Evolutionary conservation across 108 stramenopile species (phyloP), one percentile per base, ranked within the genome.

Genomic region (Nitzschia inconspicua): DNA sequence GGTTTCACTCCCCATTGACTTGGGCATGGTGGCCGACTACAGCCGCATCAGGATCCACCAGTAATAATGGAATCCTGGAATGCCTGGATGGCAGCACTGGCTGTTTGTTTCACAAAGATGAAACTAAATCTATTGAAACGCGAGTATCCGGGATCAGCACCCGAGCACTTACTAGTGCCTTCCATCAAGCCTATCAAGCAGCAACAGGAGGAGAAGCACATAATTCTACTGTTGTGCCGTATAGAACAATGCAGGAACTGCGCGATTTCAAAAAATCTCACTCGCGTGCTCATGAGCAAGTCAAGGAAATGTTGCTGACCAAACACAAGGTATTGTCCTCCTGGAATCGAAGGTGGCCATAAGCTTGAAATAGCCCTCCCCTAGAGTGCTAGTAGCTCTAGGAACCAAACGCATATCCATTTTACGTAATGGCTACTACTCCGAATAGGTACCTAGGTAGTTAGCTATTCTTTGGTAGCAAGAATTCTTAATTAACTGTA

Each of bases 1-100:
- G 80, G 20, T 93, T 93, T 52, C 82, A 89, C 24, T 93, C 91
- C 14, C 79, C 70, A 18, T 39, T 66, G 4, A 82, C 77, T 42
- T 88, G 84, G 75, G 60, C 47, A 37, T 67, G 81, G 88, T 88
- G 84, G 87, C 63, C 30, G 37, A 42, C 26, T 47, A 41, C 9
- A 41, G 23, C 5, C 31, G 13, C 26, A 32, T 2, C 14, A 41
- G 1, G 47, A 46, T 48, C 16, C 13, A 52, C 37, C 7, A 22
- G 23, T 39, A 9, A 36, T 22, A n/a, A 43, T 57, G 57, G 57
- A 44, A 44, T 43, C 26, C 18, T 63, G 11, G 61, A 78, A 28
- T 56, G 69, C 24, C 49, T 65, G 20, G 44, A 63, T 42, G 65
- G 62, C 23, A 29, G 54, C 2, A 72, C 57, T 16, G 63, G 58